phyloP scores from a whole-genome alignment of 148 eudicot genomes.

The Pharnaceum exiguum region DNA sequence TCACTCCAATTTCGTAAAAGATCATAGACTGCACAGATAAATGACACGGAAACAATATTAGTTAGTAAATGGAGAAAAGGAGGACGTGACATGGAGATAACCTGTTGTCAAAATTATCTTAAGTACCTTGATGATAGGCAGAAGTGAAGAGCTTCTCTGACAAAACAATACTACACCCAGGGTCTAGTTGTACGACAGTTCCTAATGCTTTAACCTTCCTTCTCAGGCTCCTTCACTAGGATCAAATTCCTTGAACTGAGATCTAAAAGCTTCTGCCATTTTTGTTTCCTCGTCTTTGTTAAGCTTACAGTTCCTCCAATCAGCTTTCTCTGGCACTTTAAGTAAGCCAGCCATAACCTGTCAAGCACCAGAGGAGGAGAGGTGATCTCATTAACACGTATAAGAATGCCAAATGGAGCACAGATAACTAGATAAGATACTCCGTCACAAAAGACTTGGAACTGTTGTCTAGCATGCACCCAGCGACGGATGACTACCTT shows the following conservation, averaged over 20 bases:
- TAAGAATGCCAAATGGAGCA: background rate
- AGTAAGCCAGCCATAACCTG: constrained; percentile 92
- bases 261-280: constrained; percentile 67
- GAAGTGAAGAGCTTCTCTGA: no score
- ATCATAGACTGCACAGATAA: no score
- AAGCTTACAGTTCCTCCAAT: constrained; percentile 91
- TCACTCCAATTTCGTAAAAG: no score
- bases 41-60: no score
- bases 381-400: background rate
- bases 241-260: constrained; percentile 38
- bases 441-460: background rate
- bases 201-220: background rate
- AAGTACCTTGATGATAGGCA: no score
- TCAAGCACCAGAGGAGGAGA: background rate
- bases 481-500: no score
- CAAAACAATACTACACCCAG: no score
- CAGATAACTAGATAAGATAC: background rate
- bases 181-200: background rate
- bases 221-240: constrained; percentile 23
- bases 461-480: no score
- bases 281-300: constrained; percentile 80
- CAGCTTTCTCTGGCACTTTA: constrained; percentile 88
- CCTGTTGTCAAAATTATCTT: no score
- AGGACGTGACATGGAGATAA: no score
- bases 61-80: no score